A percentile compares a stretch with the other conserved stretches of the same genome.
These are phyloP conservation scores for Geotrichum fermentans DNA, from an alignment of 1,139 yeast genomes.

Conservation along the genomic window DNA sequence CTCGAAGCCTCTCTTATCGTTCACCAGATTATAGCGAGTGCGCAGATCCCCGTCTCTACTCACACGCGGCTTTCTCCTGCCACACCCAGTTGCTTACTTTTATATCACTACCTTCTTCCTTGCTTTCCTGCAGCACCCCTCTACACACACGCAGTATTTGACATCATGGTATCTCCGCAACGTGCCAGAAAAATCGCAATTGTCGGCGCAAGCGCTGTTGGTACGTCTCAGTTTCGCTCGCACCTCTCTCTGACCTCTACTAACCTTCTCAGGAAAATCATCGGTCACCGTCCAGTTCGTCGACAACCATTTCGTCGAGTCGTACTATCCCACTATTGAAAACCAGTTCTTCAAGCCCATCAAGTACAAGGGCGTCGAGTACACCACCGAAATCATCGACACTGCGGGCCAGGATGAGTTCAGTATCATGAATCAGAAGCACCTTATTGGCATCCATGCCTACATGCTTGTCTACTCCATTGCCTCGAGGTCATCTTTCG, in stretches of 20 bases:
- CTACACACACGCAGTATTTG: no score
- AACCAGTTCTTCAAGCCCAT: constrained; percentile 77
- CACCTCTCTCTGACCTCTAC: background rate
- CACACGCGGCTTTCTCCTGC: no score
- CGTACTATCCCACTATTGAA: constrained; percentile 89
- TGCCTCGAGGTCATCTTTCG: constrained; percentile 73
- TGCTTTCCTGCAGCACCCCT: no score
- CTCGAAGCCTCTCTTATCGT: no score
- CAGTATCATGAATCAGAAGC: constrained; percentile 76
- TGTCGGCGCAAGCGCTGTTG: constrained; percentile 87
- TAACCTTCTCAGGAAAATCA: constrained; percentile 50
- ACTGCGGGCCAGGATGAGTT: constrained; percentile 93
- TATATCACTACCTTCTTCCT: no score
- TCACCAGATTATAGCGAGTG: no score
- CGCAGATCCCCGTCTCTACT: no score
- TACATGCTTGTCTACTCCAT: constrained; percentile 79
- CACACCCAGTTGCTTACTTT: no score
- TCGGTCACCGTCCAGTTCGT: constrained; percentile 82
- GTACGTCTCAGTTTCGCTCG: constrained; percentile 34
- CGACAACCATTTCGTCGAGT: constrained; percentile 83
- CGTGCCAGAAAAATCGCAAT: constrained; percentile 76
- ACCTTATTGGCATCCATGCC: constrained; percentile 81
- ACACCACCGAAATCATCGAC: constrained; percentile 80
- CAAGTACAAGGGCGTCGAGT: constrained; percentile 66
- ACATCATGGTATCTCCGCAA: constrained; percentile 26